phyloP scores from a whole-genome alignment of 805 yeast species.

The Candida maesae region DNA sequence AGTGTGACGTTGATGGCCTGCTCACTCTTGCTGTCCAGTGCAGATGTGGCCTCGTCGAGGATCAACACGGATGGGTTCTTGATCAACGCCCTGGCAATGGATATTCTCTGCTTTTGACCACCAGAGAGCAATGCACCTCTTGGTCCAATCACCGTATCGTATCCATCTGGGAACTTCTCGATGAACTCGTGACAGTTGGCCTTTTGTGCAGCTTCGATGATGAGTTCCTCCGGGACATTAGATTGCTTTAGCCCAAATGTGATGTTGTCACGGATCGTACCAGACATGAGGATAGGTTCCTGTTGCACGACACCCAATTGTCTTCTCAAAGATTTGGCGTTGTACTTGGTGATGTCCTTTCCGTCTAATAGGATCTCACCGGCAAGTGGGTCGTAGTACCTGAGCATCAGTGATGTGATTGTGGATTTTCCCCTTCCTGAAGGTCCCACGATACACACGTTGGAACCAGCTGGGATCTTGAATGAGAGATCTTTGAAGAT shows the following conservation, averaged over 20 bases:
- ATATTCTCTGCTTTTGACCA: constrained; percentile 87
- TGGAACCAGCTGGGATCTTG: constrained; percentile 48
- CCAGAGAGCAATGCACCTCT: constrained; percentile 73
- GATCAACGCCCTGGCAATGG: constrained; percentile 81
- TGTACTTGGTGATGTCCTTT: constrained; percentile 44
- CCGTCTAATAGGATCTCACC: constrained; percentile 51
- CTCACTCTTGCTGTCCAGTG: constrained; percentile 71
- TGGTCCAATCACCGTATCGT: constrained; percentile 66
- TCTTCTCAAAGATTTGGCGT: constrained; percentile 51
- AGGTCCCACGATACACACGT: constrained; percentile 75
- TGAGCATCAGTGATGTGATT: constrained; percentile 51
- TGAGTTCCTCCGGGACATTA: constrained; percentile 47
- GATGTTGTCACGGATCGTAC: constrained; percentile 75
- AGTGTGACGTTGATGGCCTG: constrained; percentile 79
- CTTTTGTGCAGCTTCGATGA: constrained; percentile 43
- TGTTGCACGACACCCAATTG: constrained; percentile 75
- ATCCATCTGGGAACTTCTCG: constrained; percentile 54
- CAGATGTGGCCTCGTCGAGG: constrained; percentile 89
- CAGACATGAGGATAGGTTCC: constrained; percentile 72
- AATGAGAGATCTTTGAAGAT: constrained; percentile 49
- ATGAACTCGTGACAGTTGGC: constrained; percentile 63
- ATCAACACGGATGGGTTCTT: constrained; percentile 68
- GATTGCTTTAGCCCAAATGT: constrained; percentile 51
- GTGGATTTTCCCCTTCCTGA: constrained; percentile 96
- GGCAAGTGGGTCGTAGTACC: constrained; percentile 47